Evolutionary conservation across 345 rosid species (phyloP).

Genomic region (Populus tremula): DNA sequence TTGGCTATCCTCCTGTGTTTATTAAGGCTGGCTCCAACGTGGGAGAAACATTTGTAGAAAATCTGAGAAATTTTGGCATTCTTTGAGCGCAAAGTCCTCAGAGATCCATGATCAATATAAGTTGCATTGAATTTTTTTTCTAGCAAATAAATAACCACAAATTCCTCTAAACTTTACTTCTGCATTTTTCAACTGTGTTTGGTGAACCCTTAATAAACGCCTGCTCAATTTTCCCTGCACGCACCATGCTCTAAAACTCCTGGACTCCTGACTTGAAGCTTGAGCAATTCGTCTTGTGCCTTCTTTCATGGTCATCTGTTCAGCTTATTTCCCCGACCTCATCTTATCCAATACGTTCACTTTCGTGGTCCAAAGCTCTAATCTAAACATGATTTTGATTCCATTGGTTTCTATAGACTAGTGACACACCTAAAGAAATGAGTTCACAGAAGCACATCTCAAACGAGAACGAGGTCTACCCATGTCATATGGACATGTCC

Average conservation of each 20-base stretch:
- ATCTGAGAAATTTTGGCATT: conserved; percentile 39
- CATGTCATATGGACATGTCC: neutral
- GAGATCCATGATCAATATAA: neutral
- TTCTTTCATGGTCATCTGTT: neutral
- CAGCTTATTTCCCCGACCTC: neutral
- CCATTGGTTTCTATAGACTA: too few species aligned
- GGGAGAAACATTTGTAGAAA: conserved; percentile 50
- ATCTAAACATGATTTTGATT: too few species aligned
- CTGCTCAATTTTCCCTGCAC: neutral
- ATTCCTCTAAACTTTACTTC: neutral
- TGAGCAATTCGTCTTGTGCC: neutral
- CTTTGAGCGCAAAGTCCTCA: conserved; percentile 17
- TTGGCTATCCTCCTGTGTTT: conserved; percentile 66
- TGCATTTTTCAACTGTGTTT: neutral
- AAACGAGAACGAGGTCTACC: neutral
- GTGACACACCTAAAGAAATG: neutral
- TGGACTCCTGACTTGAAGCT: neutral
- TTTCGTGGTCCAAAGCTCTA: neutral
- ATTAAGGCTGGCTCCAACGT: conserved; percentile 50
- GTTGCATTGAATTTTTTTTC: neutral
- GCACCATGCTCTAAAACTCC: neutral
- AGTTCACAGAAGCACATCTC: neutral
- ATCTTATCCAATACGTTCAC: neutral
- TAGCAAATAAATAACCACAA: neutral
- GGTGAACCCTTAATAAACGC: neutral